Base-by-base conservation (phyloP, 1,284 basidiomycete species). In the Gomphus sp. region DNA sequence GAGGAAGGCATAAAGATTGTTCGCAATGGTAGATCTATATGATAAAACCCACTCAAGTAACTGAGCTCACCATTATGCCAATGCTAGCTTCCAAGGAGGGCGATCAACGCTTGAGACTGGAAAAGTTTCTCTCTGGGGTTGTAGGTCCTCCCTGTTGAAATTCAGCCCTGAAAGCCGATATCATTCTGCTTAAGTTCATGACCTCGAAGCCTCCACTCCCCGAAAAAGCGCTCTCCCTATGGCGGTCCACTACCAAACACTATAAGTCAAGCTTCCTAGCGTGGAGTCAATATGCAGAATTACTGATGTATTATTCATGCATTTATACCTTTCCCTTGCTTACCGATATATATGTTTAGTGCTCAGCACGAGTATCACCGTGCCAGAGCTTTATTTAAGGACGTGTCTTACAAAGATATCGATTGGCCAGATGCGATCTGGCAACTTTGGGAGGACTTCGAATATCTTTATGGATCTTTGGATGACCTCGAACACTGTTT, bases 351-450 rank as follows among this genome's bases (percentile, higher is more conserved):
- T 37, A 37, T 56, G 36, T 45, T 58, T 60, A 89, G 85, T 58
- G 82, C 82, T 62, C 75, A 81, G 28, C 75, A 79, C 50, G 74
- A 80, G 62, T 73, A 83, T 60, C 76, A 80, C 11, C 73, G 79
- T 54, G 88, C 86, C 1, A 82, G 91, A 39, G 74, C 79, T 28
- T 73, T 82, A 4, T 93, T 89, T 71, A 72, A 74, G 22, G 80
- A 84, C 59, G 75, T 86, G 12, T 80, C 83, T 56, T 74, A 76
- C 49, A 87, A 87, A 68, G 80, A 85, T 49, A 66, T 96, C 45
- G 94, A 98, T 71, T 97, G 93, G 88, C 92, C 94, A 0, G 93
- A 97, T 70, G 87, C 85, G 2, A 75, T 98, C 5, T 92, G 92
- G 82, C 89, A 94, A 60, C 87, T 89, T 0, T 97, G 91, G 87